Conservation (phyloP, 495 filamentous ascomycete genomes). For the Annulohypoxylon moriforme region DNA sequence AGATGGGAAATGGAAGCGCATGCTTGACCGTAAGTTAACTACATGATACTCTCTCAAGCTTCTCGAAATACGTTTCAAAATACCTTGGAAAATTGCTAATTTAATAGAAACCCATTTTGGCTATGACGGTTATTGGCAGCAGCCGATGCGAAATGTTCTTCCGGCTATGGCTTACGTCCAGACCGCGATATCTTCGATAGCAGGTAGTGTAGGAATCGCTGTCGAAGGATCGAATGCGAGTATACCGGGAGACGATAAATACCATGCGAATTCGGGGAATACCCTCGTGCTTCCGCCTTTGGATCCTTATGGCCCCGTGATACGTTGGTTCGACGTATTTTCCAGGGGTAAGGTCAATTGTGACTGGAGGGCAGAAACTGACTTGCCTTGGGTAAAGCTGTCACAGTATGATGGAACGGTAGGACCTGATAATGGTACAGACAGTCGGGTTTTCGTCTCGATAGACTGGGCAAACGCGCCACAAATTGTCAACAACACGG, state of each 20-base stretch:
- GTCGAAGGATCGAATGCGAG: conserved; percentile 73
- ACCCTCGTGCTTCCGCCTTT: conserved; percentile 68
- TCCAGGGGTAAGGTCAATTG: conserved; percentile 68
- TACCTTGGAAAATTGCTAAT: conserved; percentile 15
- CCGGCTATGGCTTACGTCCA: conserved; percentile 71
- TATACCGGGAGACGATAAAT: conserved; percentile 74
- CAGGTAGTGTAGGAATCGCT: conserved; percentile 72
- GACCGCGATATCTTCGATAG: conserved; percentile 64
- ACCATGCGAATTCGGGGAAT: conserved; percentile 66
- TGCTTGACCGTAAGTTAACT: conserved; percentile 68
- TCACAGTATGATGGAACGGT: conserved; percentile 67
- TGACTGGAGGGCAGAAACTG: conserved; percentile 64
- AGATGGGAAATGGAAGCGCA: conserved; percentile 78
- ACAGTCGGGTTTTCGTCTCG: conserved; percentile 68
- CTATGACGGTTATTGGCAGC: conserved; percentile 70
- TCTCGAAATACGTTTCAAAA: not conserved
- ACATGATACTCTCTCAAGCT: not conserved
- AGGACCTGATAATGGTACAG: conserved; percentile 57
- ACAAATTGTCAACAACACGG: conserved; percentile 56
- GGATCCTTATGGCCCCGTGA: conserved; percentile 70
- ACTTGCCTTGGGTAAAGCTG: conserved; percentile 67
- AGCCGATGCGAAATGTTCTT: conserved; percentile 75
- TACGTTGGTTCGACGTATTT: conserved; percentile 76
- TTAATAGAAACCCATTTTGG: conserved; percentile 63
- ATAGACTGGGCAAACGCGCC: conserved; percentile 71